These are phyloP conservation scores for Rubia tinctorum DNA, from an alignment of 305 asterid species.

Conservation along the genomic window DNA sequence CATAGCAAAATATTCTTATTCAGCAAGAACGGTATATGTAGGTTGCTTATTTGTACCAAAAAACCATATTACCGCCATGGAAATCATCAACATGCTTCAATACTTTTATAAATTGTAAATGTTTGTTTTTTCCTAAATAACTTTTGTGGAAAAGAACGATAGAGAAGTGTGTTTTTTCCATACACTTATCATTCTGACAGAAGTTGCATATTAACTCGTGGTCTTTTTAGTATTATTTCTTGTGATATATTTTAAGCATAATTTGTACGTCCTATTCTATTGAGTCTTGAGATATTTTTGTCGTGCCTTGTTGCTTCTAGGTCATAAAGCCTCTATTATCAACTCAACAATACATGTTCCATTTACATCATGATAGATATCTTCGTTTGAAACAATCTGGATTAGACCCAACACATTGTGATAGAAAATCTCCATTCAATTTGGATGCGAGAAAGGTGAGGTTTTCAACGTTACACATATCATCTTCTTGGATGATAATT, in stretches of 20 bases:
- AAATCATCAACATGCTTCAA: neutral
- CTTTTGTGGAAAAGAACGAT: neutral
- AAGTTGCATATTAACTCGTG: neutral
- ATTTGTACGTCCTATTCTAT: conserved; percentile 11
- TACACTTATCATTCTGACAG: neutral
- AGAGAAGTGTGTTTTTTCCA: neutral
- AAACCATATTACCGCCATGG: no score
- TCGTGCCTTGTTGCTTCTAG: conserved; percentile 21
- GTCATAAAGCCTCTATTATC: no score
- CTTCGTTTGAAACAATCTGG: conserved; percentile 54
- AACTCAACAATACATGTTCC: conserved; percentile 71
- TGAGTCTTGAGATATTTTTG: conserved; percentile 3
- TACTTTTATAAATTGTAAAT: neutral
- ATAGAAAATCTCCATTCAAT: conserved; percentile 73
- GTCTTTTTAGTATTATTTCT: neutral
- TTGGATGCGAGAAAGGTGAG: no score
- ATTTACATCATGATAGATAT: conserved; percentile 50
- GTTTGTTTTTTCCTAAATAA: neutral
- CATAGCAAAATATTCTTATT: no score
- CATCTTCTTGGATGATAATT: no score
- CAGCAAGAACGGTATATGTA: no score
- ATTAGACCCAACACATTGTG: conserved; percentile 58
- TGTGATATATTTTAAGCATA: conserved; percentile 5
- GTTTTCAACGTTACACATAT: no score
- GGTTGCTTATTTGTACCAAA: no score